Percentiles rank a stretch among this genome's conserved stretches.
Evolutionary conservation across 164 flowering plant species (phyloP).

Genomic region (Annona squamosa): DNA sequence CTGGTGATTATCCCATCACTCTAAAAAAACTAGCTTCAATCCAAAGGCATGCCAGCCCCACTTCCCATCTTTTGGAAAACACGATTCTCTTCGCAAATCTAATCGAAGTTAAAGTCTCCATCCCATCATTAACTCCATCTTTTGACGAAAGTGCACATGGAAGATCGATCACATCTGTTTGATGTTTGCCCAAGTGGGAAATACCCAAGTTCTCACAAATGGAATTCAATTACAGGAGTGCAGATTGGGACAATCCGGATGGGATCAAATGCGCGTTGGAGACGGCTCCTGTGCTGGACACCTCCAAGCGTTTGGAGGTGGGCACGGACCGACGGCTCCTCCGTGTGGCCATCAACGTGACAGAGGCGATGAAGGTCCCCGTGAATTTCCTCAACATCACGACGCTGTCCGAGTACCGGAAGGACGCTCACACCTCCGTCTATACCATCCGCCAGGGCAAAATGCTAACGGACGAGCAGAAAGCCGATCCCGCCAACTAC

Average conservation of each 20-base stretch:
- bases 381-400: constrained; percentile 73
- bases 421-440: constrained; percentile 86
- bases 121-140: neutral
- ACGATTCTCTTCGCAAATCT: neutral
- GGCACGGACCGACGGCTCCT: constrained; percentile 66
- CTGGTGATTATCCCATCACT: neutral
- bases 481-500: constrained; percentile 48
- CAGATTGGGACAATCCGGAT: constrained; percentile 75
- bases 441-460: constrained; percentile 67
- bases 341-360: constrained; percentile 45
- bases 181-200: too few species aligned
- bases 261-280: constrained; percentile 81
- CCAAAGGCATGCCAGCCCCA: neutral
- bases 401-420: constrained; percentile 65
- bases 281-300: constrained; percentile 57
- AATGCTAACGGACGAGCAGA: constrained; percentile 53
- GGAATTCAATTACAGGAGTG: constrained; percentile 43
- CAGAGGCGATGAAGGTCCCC: constrained; percentile 47
- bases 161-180: too few species aligned
- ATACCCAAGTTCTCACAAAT: too few species aligned
- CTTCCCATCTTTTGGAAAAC: neutral
- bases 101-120: constrained; percentile 1
- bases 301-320: constrained; percentile 41
- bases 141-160: too few species aligned
- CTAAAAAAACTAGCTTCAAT: neutral